Evolutionary conservation across 805 yeast species (phyloP).

Genomic region (Kregervanrija fluxuum): DNA sequence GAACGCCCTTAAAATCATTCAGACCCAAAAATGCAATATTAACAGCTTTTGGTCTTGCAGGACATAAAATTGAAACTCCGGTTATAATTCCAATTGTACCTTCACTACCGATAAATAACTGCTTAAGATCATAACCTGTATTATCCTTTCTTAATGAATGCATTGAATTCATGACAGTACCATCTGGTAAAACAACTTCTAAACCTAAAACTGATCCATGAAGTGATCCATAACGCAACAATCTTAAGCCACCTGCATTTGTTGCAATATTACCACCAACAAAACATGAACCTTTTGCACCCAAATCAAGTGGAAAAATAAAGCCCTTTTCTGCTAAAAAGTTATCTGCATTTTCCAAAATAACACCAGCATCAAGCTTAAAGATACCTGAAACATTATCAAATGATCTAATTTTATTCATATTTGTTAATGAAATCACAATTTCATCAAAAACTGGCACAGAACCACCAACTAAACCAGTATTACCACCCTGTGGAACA

Average conservation of each 20-base stretch:
- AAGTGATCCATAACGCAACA: conserved; percentile 81
- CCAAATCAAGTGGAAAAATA: conserved; percentile 88
- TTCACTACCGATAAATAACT: conserved; percentile 87
- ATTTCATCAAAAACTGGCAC: conserved; percentile 90
- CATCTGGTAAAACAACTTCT: conserved; percentile 90
- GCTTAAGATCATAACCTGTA: conserved; percentile 91
- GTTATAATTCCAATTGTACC: conserved; percentile 90
- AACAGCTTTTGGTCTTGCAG: conserved; percentile 76
- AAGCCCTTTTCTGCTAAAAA: conserved; percentile 74
- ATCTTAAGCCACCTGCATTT: conserved; percentile 91
- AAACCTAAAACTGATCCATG: conserved; percentile 90
- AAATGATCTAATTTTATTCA: conserved; percentile 77
- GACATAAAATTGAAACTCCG: conserved; percentile 83
- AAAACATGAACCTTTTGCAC: conserved; percentile 96
- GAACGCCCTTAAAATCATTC: conserved; percentile 76
- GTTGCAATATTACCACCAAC: conserved; percentile 94
- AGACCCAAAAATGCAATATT: conserved; percentile 88
- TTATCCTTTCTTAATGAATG: conserved; percentile 87
- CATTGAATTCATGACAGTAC: conserved; percentile 72
- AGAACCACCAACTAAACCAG: conserved; percentile 94
- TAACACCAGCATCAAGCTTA: conserved; percentile 86
- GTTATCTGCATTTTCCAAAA: conserved; percentile 78
- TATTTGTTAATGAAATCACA: conserved; percentile 56
- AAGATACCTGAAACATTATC: conserved; percentile 78
- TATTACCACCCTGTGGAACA: conserved; percentile 96